These are phyloP conservation scores for Pueraria montana DNA, from an alignment of 306 rosid species.

Conservation along the genomic window DNA sequence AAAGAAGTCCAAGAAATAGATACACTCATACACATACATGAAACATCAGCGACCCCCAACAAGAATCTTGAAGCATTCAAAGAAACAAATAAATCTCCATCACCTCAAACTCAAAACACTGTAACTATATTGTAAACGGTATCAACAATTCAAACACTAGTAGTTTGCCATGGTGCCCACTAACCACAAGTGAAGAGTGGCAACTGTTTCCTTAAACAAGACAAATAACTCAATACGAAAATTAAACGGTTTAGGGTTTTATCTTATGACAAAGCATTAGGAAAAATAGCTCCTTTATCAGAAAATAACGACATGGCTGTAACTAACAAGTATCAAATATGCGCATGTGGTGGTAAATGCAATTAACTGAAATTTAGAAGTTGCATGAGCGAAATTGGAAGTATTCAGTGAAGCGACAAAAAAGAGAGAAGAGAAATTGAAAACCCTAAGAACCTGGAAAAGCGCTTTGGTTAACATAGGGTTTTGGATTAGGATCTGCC, in stretches of 20 bases:
- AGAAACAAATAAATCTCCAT: background rate
- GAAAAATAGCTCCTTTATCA: background rate
- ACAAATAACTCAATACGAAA: background rate
- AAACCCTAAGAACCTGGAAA: conserved; percentile 75
- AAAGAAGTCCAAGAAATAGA: background rate
- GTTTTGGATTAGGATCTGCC: conserved; percentile 93
- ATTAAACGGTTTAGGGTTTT: conserved; percentile 35
- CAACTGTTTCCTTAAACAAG: background rate
- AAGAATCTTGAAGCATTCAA: background rate
- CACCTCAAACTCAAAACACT: conserved; percentile 5
- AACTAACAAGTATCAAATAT: background rate
- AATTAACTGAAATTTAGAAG: background rate
- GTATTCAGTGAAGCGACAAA: background rate
- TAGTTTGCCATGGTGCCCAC: background rate
- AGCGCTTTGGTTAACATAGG: conserved; percentile 92
- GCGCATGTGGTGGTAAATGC: background rate
- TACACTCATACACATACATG: conserved; percentile 1
- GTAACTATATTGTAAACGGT: conserved; percentile 1
- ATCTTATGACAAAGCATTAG: background rate
- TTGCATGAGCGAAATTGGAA: background rate
- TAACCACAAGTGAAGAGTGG: conserved; percentile 7
- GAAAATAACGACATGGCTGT: background rate
- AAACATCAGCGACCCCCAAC: conserved; percentile 22
- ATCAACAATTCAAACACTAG: conserved; percentile 18
- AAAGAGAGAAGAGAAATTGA: background rate